These are phyloP conservation scores for Naematelia encephala DNA, from an alignment of 768 basidiomycete genomes.

Conservation along the genomic window DNA sequence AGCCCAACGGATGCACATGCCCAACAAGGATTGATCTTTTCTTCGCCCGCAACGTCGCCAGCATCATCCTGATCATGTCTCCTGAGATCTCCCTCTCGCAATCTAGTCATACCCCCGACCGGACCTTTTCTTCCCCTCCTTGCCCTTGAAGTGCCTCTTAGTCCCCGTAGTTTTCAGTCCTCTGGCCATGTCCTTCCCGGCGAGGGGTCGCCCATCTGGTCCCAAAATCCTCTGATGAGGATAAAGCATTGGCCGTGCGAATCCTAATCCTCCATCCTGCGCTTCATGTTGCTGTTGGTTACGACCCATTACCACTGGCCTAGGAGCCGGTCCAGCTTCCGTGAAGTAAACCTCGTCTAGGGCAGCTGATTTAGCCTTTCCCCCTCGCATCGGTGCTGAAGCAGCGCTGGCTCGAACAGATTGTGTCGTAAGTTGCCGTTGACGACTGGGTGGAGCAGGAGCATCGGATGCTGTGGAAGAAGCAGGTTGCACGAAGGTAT, in stretches of 20 bases:
- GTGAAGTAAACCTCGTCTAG: slow-evolving; percentile 83
- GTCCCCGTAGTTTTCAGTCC: slow-evolving; percentile 53
- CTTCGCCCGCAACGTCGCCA: neutral
- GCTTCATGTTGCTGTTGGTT: slow-evolving; percentile 49
- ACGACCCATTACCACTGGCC: slow-evolving; percentile 64
- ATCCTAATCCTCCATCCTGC: slow-evolving; percentile 58
- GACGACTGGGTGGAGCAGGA: slow-evolving; percentile 14
- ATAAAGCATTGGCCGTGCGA: slow-evolving; percentile 63
- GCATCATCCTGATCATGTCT: slow-evolving; percentile 1
- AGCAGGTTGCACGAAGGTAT: slow-evolving; percentile 66
- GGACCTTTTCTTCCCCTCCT: slow-evolving; percentile 81
- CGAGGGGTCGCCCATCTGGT: slow-evolving; percentile 76
- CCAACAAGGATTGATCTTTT: too few species aligned
- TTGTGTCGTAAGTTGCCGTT: slow-evolving; percentile 53
- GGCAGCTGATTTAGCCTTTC: slow-evolving; percentile 55
- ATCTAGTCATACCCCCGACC: slow-evolving; percentile 80
- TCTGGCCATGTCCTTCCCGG: slow-evolving; percentile 62
- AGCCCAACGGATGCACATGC: too few species aligned
- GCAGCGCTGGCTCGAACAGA: slow-evolving; percentile 41
- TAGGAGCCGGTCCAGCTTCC: slow-evolving; percentile 57
- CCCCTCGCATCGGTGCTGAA: slow-evolving; percentile 43
- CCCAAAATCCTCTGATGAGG: slow-evolving; percentile 80
- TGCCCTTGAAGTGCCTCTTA: slow-evolving; percentile 85
- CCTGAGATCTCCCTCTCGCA: neutral
- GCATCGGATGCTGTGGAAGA: slow-evolving; percentile 11